Percentiles rank a stretch among this genome's conserved stretches.
These are phyloP conservation scores for Xylaria sp. DNA, from an alignment of 2,329 filamentous ascomycete species.

Conservation along the genomic window DNA sequence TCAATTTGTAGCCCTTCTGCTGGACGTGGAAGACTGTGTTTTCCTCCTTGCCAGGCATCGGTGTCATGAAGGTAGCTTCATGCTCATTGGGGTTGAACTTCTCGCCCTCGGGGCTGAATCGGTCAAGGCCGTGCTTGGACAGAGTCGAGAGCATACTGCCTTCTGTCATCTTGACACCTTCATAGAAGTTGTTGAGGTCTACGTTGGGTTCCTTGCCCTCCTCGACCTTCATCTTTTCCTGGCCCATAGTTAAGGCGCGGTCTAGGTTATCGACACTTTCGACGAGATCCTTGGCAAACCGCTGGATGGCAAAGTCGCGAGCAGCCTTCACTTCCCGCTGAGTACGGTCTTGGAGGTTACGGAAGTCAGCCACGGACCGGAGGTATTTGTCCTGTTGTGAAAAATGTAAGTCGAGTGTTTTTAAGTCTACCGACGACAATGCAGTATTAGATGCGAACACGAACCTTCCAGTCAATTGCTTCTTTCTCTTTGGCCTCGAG, in stretches of 20 bases:
- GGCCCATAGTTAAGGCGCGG: slow-evolving; percentile 84
- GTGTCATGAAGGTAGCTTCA: slow-evolving; percentile 95
- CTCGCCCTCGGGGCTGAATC: slow-evolving; percentile 83
- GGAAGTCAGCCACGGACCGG: slow-evolving; percentile 94
- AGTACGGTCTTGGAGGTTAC: slow-evolving; percentile 95
- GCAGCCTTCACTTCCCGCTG: slow-evolving; percentile 88
- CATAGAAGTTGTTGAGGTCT: slow-evolving; percentile 83
- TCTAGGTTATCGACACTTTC: slow-evolving; percentile 98
- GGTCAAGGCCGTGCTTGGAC: slow-evolving; percentile 92
- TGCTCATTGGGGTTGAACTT: slow-evolving; percentile 97
- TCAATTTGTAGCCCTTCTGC: slow-evolving; percentile 95
- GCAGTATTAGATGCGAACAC: slow-evolving; percentile 41
- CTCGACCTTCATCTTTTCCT: slow-evolving; percentile 71
- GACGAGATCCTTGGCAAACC: slow-evolving; percentile 93
- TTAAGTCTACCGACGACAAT: slow-evolving; percentile 13
- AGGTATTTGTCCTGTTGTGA: slow-evolving; percentile 85
- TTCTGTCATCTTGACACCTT: slow-evolving; percentile 96
- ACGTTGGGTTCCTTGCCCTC: slow-evolving; percentile 53
- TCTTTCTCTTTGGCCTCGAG: slow-evolving; percentile 78
- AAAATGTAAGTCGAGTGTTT: slow-evolving; percentile 2
- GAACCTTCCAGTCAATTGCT: slow-evolving; percentile 84
- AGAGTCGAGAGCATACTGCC: slow-evolving; percentile 85
- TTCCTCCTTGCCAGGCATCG: slow-evolving; percentile 87
- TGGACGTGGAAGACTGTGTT: slow-evolving; percentile 91
- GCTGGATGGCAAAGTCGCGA: slow-evolving; percentile 93